A percentile compares a stretch with the other conserved stretches of the same genome.
Conservation (phyloP, 2,329 filamentous ascomycete genomes). For the Acrodontium crateriforme region DNA sequence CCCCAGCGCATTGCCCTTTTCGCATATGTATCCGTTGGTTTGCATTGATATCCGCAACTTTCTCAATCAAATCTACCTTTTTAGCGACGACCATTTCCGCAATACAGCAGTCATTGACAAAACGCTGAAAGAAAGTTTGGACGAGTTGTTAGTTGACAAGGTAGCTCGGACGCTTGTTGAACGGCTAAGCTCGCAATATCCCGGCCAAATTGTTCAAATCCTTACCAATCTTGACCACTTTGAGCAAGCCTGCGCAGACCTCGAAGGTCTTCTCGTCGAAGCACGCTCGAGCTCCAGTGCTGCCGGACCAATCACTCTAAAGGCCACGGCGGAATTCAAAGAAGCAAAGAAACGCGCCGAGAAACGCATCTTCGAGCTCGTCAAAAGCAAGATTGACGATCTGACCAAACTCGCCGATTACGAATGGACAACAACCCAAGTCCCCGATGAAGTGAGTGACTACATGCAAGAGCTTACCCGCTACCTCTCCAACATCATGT, state of each 20-base stretch:
- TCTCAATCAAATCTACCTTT: constrained; percentile 95
- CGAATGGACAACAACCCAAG: constrained; percentile 60
- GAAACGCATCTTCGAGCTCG: constrained; percentile 94
- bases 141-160: constrained; percentile 82
- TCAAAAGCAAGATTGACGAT: constrained; percentile 98
- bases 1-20: constrained; percentile 91
- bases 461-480: constrained; percentile 93
- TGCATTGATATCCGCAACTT: constrained; percentile 98
- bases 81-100: constrained; percentile 90
- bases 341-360: constrained; percentile 91
- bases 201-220: constrained; percentile 96
- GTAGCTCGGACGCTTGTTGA: constrained; percentile 86
- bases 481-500: constrained; percentile 94
- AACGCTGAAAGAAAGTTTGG: constrained; percentile 74
- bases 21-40: constrained; percentile 96
- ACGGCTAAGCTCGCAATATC: constrained; percentile 76
- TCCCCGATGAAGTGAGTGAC: constrained; percentile 62
- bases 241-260: constrained; percentile 77
- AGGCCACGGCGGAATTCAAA: constrained; percentile 74
- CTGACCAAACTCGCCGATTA: constrained; percentile 95
- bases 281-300: constrained; percentile 71
- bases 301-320: constrained; percentile 64
- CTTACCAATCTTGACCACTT: constrained; percentile 96
- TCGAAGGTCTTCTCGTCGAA: constrained; percentile 74
- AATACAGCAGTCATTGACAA: constrained; percentile 83